phyloP scores from a whole-genome alignment of 805 yeast genomes.

The Blastobotrys peoriensis region DNA sequence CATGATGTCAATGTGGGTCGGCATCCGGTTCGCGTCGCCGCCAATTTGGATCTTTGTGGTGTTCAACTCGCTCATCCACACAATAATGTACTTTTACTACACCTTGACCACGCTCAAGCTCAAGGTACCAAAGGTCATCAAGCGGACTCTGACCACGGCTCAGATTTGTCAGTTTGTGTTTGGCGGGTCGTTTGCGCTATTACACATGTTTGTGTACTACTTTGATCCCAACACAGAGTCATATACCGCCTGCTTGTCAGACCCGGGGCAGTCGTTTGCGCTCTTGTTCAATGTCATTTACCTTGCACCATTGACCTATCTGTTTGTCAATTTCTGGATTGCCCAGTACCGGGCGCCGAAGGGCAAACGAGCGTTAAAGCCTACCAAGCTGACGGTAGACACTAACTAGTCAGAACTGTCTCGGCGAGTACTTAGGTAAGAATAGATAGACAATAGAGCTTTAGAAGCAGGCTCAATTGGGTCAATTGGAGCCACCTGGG shows the following conservation, averaged over 20 bases:
- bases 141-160: conserved; percentile 55
- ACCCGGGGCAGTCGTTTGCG: conserved; percentile 59
- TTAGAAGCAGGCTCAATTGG: no score
- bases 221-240: conserved; percentile 41
- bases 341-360: conserved; percentile 28
- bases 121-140: conserved; percentile 50
- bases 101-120: conserved; percentile 53
- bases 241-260: conserved; percentile 46
- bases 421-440: conserved; percentile 1
- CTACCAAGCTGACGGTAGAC: background rate
- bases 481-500: no score
- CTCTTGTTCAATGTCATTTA: conserved; percentile 56
- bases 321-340: conserved; percentile 60
- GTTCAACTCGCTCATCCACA: conserved; percentile 72
- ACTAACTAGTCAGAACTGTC: no score
- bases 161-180: conserved; percentile 64
- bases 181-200: conserved; percentile 63
- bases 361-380: no score
- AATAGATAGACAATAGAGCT: background rate
- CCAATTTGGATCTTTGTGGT: conserved; percentile 79
- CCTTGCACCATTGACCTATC: conserved; percentile 59
- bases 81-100: conserved; percentile 68
- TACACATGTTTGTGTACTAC: conserved; percentile 57
- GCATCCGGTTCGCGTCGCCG: conserved; percentile 60
- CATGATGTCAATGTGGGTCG: conserved; percentile 78